Evolutionary conservation across 305 asterid genomes (phyloP).

Genomic region (Solanum chacoense): DNA sequence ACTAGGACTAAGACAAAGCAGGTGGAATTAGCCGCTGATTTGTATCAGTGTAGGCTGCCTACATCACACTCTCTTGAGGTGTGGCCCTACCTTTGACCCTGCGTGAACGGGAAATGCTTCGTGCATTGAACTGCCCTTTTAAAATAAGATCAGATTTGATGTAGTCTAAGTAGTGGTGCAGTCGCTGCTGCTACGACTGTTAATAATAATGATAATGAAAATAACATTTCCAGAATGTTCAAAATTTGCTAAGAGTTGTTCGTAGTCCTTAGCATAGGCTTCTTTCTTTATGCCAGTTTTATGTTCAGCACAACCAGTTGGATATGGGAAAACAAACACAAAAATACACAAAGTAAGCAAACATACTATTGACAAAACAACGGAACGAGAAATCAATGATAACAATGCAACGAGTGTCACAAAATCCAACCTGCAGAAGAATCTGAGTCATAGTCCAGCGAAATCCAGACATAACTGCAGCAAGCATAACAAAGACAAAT

Average conservation of each 20-base stretch:
- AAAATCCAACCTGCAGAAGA: slow-evolving; percentile 75
- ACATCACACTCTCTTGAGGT: not conserved
- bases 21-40: not conserved
- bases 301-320: slow-evolving; percentile 32
- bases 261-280: slow-evolving; percentile 61
- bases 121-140: not conserved
- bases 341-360: slow-evolving; percentile 18
- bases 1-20: not conserved
- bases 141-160: not conserved
- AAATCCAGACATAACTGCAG: slow-evolving; percentile 98
- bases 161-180: not conserved
- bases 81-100: not conserved
- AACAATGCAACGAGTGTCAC: not conserved
- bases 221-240: not conserved
- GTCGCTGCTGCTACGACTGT: not conserved
- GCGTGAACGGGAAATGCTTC: accelerated
- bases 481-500: slow-evolving; percentile 87
- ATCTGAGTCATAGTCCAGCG: slow-evolving; percentile 99
- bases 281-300: slow-evolving; percentile 71
- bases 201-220: not conserved
- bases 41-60: not conserved
- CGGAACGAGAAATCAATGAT: not conserved
- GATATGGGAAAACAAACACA: slow-evolving; percentile 17
- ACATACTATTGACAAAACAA: not conserved
- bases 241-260: not conserved